phyloP scores from a whole-genome alignment of 106 monocot species.

The Narthecium ossifragum region DNA sequence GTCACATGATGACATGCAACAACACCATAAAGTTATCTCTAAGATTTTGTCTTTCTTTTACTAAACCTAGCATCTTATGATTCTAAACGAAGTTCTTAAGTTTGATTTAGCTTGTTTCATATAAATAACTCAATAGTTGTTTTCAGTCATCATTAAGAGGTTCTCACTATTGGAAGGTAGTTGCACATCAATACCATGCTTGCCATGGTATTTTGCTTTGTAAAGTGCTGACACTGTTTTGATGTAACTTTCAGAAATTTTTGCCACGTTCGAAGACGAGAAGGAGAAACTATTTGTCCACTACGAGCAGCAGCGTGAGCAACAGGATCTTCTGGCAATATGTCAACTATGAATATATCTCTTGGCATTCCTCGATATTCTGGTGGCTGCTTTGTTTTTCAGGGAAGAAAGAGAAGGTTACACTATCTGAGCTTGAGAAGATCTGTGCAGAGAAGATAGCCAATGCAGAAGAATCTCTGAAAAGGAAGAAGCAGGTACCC shows the following conservation, averaged over 20 bases:
- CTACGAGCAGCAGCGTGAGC: constrained; percentile 73
- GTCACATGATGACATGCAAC: no score
- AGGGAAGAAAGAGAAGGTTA: constrained; percentile 80
- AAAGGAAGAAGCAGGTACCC: constrained; percentile 79
- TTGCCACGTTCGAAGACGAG: constrained; percentile 69
- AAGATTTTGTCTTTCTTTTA: no score
- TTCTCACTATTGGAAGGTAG: neutral
- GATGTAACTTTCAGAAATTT: constrained; percentile 44
- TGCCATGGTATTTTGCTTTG: neutral
- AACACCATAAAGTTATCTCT: no score
- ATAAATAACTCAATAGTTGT: no score
- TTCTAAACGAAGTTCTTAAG: no score
- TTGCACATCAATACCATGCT: neutral
- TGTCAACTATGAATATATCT: neutral
- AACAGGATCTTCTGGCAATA: neutral
- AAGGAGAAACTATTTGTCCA: constrained; percentile 58
- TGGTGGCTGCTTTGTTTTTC: neutral
- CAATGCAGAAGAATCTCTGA: constrained; percentile 60
- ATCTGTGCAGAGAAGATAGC: constrained; percentile 55
- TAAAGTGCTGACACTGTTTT: neutral
- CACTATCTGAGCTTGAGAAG: constrained; percentile 61
- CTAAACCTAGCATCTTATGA: neutral
- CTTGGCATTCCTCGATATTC: no score
- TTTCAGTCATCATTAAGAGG: no score
- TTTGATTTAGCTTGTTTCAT: no score